A percentile compares a stretch with the other conserved stretches of the same genome.
Conservation (phyloP, 192 early-diverging fungal species). For the Endogone sp. region DNA sequence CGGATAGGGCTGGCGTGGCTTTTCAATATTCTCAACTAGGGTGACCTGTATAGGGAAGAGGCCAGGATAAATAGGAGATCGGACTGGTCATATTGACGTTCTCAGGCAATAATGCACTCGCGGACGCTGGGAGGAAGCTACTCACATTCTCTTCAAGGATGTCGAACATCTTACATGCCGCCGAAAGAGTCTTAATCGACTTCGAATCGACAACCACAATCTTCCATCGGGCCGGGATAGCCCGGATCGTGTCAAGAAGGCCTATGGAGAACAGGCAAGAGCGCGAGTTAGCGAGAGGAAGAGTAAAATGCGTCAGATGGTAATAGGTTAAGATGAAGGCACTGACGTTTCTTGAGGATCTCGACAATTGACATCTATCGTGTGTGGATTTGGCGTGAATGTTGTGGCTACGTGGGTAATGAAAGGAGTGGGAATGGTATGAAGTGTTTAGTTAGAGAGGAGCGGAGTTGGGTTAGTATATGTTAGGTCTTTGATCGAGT, state of each 20-base stretch:
- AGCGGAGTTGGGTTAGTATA: too few relatives aligned
- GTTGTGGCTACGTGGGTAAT: too few relatives aligned
- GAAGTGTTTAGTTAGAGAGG: too few relatives aligned
- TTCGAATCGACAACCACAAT: conserved; percentile 75
- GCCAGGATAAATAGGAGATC: too few relatives aligned
- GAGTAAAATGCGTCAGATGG: neutral
- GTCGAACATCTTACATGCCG: conserved; percentile 73
- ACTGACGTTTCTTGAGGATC: conserved; percentile 29
- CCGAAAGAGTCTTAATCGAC: conserved; percentile 69
- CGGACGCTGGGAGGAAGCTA: too few relatives aligned
- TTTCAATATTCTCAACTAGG: conserved; percentile 52
- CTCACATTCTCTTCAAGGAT: conserved; percentile 66
- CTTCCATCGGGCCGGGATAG: conserved; percentile 75
- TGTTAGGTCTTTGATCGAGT: too few relatives aligned
- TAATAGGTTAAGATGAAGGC: neutral
- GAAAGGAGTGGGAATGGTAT: too few relatives aligned
- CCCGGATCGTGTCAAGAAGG: conserved; percentile 71
- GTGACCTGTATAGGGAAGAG: neutral
- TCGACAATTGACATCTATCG: conserved; percentile 30
- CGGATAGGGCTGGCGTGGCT: conserved; percentile 52
- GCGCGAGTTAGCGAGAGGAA: neutral
- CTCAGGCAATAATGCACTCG: too few relatives aligned
- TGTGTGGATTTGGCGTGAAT: neutral
- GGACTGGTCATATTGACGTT: too few relatives aligned
- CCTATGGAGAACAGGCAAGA: conserved; percentile 21